These are phyloP conservation scores for Pichia nanzhaoensis DNA, from an alignment of 805 yeast species.

Conservation along the genomic window DNA sequence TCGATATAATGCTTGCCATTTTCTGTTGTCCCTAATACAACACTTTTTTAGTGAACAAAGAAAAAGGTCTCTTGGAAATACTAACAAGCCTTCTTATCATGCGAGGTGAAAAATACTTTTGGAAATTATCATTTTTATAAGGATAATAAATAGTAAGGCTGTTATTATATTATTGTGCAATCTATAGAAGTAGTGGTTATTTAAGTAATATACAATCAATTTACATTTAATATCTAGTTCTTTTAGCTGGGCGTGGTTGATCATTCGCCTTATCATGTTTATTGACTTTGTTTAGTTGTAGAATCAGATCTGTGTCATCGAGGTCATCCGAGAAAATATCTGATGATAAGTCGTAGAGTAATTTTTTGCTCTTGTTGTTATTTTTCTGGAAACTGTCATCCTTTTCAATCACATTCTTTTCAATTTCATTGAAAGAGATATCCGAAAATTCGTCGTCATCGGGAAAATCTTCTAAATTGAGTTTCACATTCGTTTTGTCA, in stretches of 20 bases:
- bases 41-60: no score
- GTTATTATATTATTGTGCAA: no score
- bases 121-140: no score
- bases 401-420: background rate
- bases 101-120: no score
- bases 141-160: no score
- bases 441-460: constrained; percentile 11
- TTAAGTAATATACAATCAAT: no score
- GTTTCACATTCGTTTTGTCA: background rate
- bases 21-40: no score
- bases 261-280: background rate
- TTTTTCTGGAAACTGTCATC: no score
- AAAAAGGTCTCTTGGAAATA: no score
- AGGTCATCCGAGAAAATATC: constrained; percentile 14
- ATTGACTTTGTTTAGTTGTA: background rate
- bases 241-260: constrained; percentile 3
- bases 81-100: no score
- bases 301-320: constrained; percentile 10
- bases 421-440: constrained; percentile 8
- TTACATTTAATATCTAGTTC: background rate
- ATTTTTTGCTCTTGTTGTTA: background rate
- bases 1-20: no score
- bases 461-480: background rate
- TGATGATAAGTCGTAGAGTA: constrained; percentile 5
- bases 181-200: no score